Evolutionary conservation across 345 rosid genomes (phyloP).

Genomic region (Leavenworthia alabamica): DNA sequence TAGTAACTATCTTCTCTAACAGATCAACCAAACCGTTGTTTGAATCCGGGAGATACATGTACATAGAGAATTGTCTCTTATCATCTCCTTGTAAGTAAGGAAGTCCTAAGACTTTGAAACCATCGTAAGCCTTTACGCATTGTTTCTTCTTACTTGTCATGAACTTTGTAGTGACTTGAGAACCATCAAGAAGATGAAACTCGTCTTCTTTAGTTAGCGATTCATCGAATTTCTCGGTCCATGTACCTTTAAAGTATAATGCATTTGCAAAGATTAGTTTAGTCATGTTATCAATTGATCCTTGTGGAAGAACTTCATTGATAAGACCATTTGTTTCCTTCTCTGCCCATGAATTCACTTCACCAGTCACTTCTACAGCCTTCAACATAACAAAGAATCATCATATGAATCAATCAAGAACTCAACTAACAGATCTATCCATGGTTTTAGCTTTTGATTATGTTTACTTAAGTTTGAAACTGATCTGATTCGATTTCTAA

Average conservation of each 20-base stretch:
- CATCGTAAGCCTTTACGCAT: slow-evolving; percentile 36
- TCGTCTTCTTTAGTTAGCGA: slow-evolving; percentile 47
- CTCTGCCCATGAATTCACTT: slow-evolving; percentile 76
- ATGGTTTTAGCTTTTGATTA: not conserved
- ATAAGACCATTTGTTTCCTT: slow-evolving; percentile 68
- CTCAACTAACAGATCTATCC: not conserved
- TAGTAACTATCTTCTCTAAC: slow-evolving; percentile 39
- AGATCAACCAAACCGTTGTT: slow-evolving; percentile 52
- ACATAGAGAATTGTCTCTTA: slow-evolving; percentile 60
- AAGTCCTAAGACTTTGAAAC: slow-evolving; percentile 68
- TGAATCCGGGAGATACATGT: slow-evolving; percentile 60
- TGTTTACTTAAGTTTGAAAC: not conserved
- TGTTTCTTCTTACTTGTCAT: slow-evolving; percentile 79
- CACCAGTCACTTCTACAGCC: slow-evolving; percentile 56
- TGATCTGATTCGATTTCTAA: not conserved
- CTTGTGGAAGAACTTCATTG: slow-evolving; percentile 61
- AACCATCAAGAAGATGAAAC: slow-evolving; percentile 57
- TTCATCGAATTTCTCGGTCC: slow-evolving; percentile 60
- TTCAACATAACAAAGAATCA: slow-evolving; percentile 16
- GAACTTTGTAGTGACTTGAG: slow-evolving; percentile 47
- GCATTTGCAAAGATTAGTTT: slow-evolving; percentile 69
- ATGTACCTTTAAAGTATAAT: slow-evolving; percentile 75
- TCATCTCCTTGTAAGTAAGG: slow-evolving; percentile 73
- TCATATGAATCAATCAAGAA: not conserved
- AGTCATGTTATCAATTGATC: slow-evolving; percentile 47